Conservation (phyloP, 176 grass and related monocot genomes). For the sorghum (Sorghum bicolor) region Sorghum_bicolor_NCBIv3 NC_012877.2:55856001-55856500, state of each 20-base stretch:
- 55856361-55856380: background rate
- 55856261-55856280: background rate
- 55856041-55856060: background rate
- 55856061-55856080: background rate
- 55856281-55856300: background rate
- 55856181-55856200: background rate
- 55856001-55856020: too few species aligned
- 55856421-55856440: background rate
- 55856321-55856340: background rate
- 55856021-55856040: background rate
- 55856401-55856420: background rate
- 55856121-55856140: background rate
- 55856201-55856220: background rate
- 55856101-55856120: background rate
- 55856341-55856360: background rate
- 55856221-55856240: background rate
- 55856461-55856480: too few species aligned
- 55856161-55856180: background rate
- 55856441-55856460: too few species aligned
- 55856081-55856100: background rate
- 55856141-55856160: constrained; percentile 7
- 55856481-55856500: too few species aligned
- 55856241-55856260: background rate
- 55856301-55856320: background rate
- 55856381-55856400: background rate